Percentiles rank a stretch among this genome's conserved stretches.
phyloP scores from a whole-genome alignment of 495 filamentous ascomycete species.

The Choiromyces venosus region DNA sequence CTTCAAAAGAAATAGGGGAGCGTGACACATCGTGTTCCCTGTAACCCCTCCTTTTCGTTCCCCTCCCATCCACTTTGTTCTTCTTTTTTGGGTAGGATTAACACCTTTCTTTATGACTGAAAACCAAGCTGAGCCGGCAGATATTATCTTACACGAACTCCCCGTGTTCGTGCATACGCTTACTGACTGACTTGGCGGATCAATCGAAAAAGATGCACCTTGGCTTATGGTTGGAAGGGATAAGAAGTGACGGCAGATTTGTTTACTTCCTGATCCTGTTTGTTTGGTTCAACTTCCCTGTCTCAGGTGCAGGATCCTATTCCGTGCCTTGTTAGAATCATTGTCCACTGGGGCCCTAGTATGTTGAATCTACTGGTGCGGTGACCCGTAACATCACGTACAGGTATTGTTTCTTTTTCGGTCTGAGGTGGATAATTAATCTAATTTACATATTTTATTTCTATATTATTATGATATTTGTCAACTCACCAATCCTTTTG shows the following conservation, averaged over 20 bases:
- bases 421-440: neutral
- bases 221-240: neutral
- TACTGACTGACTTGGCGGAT: neutral
- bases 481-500: neutral
- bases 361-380: neutral
- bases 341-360: neutral
- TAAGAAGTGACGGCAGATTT: neutral
- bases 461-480: neutral
- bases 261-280: neutral
- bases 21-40: neutral
- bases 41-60: constrained; percentile 1
- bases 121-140: neutral
- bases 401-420: neutral
- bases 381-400: neutral
- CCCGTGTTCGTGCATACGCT: neutral
- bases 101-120: neutral
- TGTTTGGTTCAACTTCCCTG: neutral
- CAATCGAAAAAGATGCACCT: neutral
- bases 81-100: neutral
- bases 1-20: neutral
- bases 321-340: neutral
- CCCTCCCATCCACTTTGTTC: neutral
- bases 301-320: neutral
- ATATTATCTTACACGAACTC: neutral
- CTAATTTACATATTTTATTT: neutral